Percentiles rank a stretch among this genome's conserved stretches.
Conservation (phyloP, 1,284 basidiomycete species). For the Boletus sp. region DNA sequence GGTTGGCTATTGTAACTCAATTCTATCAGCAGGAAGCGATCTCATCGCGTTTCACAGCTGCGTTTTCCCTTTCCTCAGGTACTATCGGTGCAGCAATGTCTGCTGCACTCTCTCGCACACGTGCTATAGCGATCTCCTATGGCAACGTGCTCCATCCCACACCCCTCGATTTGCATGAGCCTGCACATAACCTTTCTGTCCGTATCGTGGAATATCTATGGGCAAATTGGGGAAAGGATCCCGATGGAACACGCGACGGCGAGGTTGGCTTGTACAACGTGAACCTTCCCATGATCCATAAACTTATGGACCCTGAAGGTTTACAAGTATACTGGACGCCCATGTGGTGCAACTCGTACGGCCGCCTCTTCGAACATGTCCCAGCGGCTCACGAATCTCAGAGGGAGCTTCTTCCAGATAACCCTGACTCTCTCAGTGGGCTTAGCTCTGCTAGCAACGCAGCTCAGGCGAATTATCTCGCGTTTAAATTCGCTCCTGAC, state of each 20-base stretch:
- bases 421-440: slow-evolving; percentile 38
- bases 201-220: slow-evolving; percentile 72
- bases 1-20: slow-evolving; percentile 39
- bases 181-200: slow-evolving; percentile 66
- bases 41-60: slow-evolving; percentile 47
- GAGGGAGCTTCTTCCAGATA: slow-evolving; percentile 33
- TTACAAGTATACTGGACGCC: slow-evolving; percentile 69
- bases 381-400: slow-evolving; percentile 22
- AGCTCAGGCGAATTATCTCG: slow-evolving; percentile 39
- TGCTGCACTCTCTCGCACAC: slow-evolving; percentile 64
- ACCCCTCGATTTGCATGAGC: slow-evolving; percentile 53
- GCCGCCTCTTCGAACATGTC: slow-evolving; percentile 63
- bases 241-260: slow-evolving; percentile 50
- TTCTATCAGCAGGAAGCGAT: neutral
- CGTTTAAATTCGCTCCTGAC: slow-evolving; percentile 81
- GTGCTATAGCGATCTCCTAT: slow-evolving; percentile 81
- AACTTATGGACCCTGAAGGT: slow-evolving; percentile 50
- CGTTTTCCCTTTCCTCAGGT: slow-evolving; percentile 83
- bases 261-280: slow-evolving; percentile 79
- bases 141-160: slow-evolving; percentile 75
- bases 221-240: slow-evolving; percentile 76
- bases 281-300: slow-evolving; percentile 73
- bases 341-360: slow-evolving; percentile 76
- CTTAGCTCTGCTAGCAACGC: neutral
- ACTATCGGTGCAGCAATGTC: slow-evolving; percentile 88